Evolutionary conservation across 2,329 filamentous ascomycete genomes (phyloP).

Genomic region (Ophiocordyceps unilateralis): DNA sequence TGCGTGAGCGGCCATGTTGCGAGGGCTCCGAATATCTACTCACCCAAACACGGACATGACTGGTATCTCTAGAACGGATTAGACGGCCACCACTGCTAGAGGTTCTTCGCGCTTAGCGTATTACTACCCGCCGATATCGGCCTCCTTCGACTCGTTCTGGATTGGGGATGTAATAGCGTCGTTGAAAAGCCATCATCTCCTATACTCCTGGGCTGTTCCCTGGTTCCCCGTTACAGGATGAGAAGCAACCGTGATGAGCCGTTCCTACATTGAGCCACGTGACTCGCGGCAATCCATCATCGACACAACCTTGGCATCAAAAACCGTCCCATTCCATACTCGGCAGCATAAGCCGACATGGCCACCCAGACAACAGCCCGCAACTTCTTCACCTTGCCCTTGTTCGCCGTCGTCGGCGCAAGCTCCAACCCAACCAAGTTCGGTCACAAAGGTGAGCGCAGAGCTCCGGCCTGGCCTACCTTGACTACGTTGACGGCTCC

Average conservation of each 20-base stretch:
- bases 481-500: slow-evolving; percentile 1
- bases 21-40: slow-evolving; percentile 5
- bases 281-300: neutral
- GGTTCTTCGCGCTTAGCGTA: too few species aligned
- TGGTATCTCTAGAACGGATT: neutral
- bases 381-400: slow-evolving; percentile 62
- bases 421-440: slow-evolving; percentile 73
- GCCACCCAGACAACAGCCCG: slow-evolving; percentile 55
- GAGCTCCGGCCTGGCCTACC: neutral
- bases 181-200: too few species aligned
- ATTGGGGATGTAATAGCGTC: too few species aligned
- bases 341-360: slow-evolving; percentile 18
- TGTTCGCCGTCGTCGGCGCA: slow-evolving; percentile 80
- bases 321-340: too few species aligned
- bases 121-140: too few species aligned
- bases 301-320: neutral
- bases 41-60: slow-evolving; percentile 32
- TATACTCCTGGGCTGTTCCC: too few species aligned
- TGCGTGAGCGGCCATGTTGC: neutral
- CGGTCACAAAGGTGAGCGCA: slow-evolving; percentile 59
- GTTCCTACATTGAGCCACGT: neutral
- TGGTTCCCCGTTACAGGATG: too few species aligned
- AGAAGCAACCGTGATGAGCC: too few species aligned
- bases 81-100: too few species aligned
- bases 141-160: too few species aligned